Base-by-base conservation (phyloP, 345 rosid species). In the Eucalyptus pauciflora region DNA sequence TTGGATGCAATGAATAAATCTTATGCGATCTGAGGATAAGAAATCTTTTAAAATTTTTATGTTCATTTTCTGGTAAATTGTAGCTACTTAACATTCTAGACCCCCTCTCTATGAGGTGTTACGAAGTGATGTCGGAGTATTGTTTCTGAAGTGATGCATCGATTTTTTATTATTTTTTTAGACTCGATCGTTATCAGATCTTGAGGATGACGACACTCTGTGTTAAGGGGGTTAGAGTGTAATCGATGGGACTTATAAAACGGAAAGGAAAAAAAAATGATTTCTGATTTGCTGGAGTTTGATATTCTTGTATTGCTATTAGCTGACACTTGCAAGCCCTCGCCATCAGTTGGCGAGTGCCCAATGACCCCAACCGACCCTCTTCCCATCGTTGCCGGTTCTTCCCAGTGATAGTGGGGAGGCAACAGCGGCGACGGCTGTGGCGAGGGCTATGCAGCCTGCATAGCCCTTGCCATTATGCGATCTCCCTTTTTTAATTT, bases 261-360 rank as follows among this genome's bases (percentile, higher is more conserved):
- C 31, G 37, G 76, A n/a, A 67, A 67, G 11, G 8, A 0, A 15
- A 64, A 64, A 56, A 15, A 31, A 67, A n/a, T 67, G 10, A 14
- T 7, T 67, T 67, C 5, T 15, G 41, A 17, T n/a, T 67, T 67
- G 41, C 41, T 67, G 76, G 20, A n/a, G 11, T 67, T 67, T 67
- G 76, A 67, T n/a, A n/a, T 67, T 15, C 20, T n/a, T 7, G 41
- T n/a, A 29, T 62, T 29, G 71, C 37, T n/a, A 67, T 67, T 31
- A n/a, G 76, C 41, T 67, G 4, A 52, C 24, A 1, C 58, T 18
- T 2, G 9, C 58, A 52, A 3, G 58, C 24, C 24, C 24, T 49
- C 4, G 0, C 24, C 58, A 18, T 18, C 2, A 4, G 2, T 52
- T 52, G 58, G 10, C 1, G 0, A 52, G 4, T 52, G 24, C 10